Percentiles rank a stretch among this genome's conserved stretches.
Conservation (phyloP, 768 basidiomycete species). For the Mycena amicta region DNA sequence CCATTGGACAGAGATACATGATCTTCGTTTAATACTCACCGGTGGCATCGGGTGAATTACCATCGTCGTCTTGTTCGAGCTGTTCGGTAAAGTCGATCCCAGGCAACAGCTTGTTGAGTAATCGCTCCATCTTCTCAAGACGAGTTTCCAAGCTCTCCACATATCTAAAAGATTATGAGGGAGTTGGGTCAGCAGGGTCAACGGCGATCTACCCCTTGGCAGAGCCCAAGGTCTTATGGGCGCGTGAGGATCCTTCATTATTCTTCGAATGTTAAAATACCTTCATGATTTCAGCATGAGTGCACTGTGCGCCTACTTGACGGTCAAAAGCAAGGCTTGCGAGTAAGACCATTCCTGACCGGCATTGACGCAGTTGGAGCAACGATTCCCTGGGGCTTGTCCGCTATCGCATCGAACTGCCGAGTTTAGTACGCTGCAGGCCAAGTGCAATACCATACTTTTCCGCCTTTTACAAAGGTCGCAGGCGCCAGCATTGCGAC, state of each 20-base stretch:
- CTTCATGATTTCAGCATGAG: slow-evolving; percentile 71
- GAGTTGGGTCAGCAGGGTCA: background rate
- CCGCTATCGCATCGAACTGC: slow-evolving; percentile 66
- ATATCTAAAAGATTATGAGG: slow-evolving; percentile 42
- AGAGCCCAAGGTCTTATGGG: slow-evolving; percentile 53
- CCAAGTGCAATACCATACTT: slow-evolving; percentile 39
- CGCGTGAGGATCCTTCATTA: background rate
- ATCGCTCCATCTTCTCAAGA: slow-evolving; percentile 62
- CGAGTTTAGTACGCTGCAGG: background rate
- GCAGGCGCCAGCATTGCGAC: slow-evolving; percentile 64
- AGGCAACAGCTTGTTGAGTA: slow-evolving; percentile 58
- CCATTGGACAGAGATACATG: background rate
- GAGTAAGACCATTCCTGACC: slow-evolving; percentile 61
- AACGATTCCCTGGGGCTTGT: slow-evolving; percentile 64
- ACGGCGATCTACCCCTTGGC: slow-evolving; percentile 55
- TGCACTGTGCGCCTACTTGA: no score
- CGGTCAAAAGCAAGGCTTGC: no score
- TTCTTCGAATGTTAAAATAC: slow-evolving; percentile 33
- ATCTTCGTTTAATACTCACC: background rate
- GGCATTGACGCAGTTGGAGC: slow-evolving; percentile 64
- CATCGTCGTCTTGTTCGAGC: slow-evolving; percentile 41
- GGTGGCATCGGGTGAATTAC: background rate
- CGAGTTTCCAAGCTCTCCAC: slow-evolving; percentile 64
- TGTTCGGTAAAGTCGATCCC: slow-evolving; percentile 68
- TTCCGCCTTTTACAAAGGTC: slow-evolving; percentile 78